Evolutionary conservation across 2,329 filamentous ascomycete genomes (phyloP), one percentile per base, ranked within the genome.

Genomic region (Pestalotiopsis sp.): DNA sequence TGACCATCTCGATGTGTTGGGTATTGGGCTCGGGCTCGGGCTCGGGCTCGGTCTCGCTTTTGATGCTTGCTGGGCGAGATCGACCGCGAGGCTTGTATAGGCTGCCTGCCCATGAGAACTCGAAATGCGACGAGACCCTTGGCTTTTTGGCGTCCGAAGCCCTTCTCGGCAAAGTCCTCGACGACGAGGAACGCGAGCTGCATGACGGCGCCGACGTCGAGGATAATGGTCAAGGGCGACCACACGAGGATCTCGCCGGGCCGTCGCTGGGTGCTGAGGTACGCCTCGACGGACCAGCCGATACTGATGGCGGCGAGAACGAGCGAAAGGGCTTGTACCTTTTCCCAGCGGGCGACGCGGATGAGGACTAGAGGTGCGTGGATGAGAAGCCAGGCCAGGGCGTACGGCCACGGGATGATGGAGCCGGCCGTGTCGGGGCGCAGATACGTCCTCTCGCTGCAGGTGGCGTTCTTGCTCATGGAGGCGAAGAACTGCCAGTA

Each of bases 351-450:
- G 14, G 61, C 66, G 31, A 71, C 71, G 36, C 71, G 66, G 39
- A 72, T 59, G 1, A 70, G 36, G 5, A 70, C 69, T 1, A 72
- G 56, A 4, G 71, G 71, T 12, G 68, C 52, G 38, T 72, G 71
- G n/a, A 72, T 65, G 5, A 72, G 64, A 2, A 71, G 63, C 71
- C 68, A 71, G 4, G 68, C 71, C 9, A 71, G 67, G 4, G 71
- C 62, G 63, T 71, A 72, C 4, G 71, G 71, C 71, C 71, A 72
- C 1, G 71, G 71, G 4, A 72, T 41, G 63, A 72, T 70, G 41
- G 66, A 68, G n/a, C 70, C 70, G 5, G 69, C 71, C 2, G 67
- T 52, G 20, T 70, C 66, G 3, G 71, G 70, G 5, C 71, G 62
- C 23, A 72, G 41, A 49, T 69, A 70, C 1, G 27, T 45, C n/a